phyloP scores from a whole-genome alignment of 306 rosid genomes.

The Purshia tridentata region DNA sequence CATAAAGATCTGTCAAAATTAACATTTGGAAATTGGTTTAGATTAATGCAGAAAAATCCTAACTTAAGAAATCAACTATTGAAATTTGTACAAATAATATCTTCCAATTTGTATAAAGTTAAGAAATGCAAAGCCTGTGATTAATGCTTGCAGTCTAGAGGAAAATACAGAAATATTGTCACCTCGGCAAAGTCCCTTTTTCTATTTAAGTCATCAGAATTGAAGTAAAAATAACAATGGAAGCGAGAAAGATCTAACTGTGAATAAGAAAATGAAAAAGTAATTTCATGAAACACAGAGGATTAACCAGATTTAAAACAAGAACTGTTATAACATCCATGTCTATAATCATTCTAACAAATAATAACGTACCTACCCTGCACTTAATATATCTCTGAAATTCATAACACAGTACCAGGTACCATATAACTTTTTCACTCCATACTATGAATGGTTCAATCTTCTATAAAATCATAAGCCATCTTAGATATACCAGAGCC shows the following conservation, averaged over 20 bases:
- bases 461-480: too few species aligned
- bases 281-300: neutral
- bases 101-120: neutral
- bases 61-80: neutral
- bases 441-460: too few species aligned
- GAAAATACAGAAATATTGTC: neutral
- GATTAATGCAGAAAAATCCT: neutral
- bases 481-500: too few species aligned
- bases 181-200: neutral
- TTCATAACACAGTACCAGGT: neutral
- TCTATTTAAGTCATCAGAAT: neutral
- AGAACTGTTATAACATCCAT: neutral
- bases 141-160: neutral
- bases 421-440: neutral
- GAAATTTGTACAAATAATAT: neutral
- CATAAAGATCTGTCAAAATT: neutral
- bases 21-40: neutral
- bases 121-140: neutral
- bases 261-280: neutral
- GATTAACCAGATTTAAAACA: neutral
- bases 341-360: neutral
- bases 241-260: neutral
- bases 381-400: neutral
- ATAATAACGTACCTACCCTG: neutral
- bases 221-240: neutral